Evolutionary conservation across 169 alveolate species (phyloP).

Genomic region (Plasmodium malariae): DNA sequence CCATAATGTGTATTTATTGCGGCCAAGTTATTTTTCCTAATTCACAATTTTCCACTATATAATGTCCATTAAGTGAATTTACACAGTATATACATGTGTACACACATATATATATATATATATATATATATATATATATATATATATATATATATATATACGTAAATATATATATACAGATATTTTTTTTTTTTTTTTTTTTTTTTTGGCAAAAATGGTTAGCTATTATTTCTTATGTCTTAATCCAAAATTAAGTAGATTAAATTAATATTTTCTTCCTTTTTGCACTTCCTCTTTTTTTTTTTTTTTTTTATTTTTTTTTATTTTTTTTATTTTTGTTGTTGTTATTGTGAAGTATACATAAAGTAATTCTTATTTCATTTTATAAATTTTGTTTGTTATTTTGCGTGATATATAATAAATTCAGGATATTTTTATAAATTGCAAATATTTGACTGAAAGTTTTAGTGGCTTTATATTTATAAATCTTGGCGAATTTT

Average conservation of each 20-base stretch:
- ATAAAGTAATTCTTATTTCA: constrained; percentile 36
- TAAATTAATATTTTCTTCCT: constrained; percentile 12
- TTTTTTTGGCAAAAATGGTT: constrained; percentile 30
- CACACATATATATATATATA: constrained; percentile 5
- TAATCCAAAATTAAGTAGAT: constrained; percentile 6
- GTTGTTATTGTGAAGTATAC: constrained; percentile 16
- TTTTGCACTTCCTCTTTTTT: not conserved
- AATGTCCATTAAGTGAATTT: too few species aligned
- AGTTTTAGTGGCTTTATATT: not conserved
- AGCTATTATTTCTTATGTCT: not conserved
- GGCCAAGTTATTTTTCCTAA: too few species aligned
- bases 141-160: not conserved
- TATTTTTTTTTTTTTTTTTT: too few species aligned
- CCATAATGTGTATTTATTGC: too few species aligned
- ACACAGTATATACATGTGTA: too few species aligned
- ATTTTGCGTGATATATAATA: not conserved
- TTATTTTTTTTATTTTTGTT: constrained; percentile 31
- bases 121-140: constrained; percentile 9
- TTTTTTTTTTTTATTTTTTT: constrained; percentile 1
- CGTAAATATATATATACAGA: not conserved
- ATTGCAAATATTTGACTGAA: constrained; percentile 10
- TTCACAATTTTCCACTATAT: too few species aligned
- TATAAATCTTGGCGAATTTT: not conserved
- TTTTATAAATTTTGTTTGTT: constrained; percentile 36
- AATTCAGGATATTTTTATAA: constrained; percentile 17